Evolutionary conservation across 495 filamentous ascomycete species (phyloP), one percentile per base, ranked within the genome.

Genomic region (Lindgomyces ingoldianus): DNA sequence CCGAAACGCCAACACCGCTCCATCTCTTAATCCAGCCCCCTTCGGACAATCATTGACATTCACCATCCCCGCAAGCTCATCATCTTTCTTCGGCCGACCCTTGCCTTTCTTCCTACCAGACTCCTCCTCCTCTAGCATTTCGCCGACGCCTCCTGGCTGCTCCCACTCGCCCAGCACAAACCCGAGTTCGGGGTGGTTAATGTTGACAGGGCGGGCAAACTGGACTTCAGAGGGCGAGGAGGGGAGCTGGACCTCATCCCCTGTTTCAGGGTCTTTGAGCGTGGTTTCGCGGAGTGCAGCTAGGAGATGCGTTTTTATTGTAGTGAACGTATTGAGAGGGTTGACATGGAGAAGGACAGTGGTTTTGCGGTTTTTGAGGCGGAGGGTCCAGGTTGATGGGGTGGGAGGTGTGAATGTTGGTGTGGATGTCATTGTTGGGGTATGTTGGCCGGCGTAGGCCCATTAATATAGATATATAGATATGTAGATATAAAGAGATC

Each of bases 281-380:
- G 78, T 77, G 24, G 81, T 75, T 74, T 64, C 82, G 75, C 45
- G 70, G 64, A 62, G 83, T 57, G 68, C 79, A n/a, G 77, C 71
- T 18, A 92, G 78, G 1, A 96, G 82, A 8, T 87, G 81, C 8
- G 81, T 65, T 71, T 89, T 89, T 45, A 91, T 75, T 1, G 78
- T 74, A 19, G 74, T 61, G 69, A 96, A 85, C 26, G 85, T 71
- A 64, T 85, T 80, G 45, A 83, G 77, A 2, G 86, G 78, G 39
- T 84, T 81, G 27, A 87, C 80, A 66, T 90, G 84, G 27, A 96
- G 79, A 69, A 93, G 81, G 68, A 96, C 79, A 25, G 90, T 96
- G 58, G 85, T 87, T 60, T 84, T 88, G 74, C 89, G 85, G 75
- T 89, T 80, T 69, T 96, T 96, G 74, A 96, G 85, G 25, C 88